Base-by-base conservation (phyloP, 2,329 filamentous ascomycete species). In the Blastomyces gilchristii region DNA sequence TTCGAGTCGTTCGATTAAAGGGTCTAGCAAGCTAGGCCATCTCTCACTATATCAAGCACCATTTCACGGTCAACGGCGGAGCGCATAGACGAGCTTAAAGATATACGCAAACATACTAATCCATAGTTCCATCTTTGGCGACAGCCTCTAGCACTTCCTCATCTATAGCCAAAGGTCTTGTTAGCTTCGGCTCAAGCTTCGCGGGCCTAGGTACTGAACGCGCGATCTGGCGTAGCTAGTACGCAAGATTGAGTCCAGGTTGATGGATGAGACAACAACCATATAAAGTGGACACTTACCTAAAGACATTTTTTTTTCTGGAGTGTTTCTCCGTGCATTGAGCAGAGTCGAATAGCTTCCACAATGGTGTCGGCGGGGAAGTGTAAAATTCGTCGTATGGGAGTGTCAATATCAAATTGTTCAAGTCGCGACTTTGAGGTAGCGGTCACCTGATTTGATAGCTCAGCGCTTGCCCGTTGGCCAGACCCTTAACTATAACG, bases 11-110 rank as follows among this genome's bases (percentile, higher is more conserved):
- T 84, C 77, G 61, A 92, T 77, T 47, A 93, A 78, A 41, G 83
- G 82, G 68, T 83, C 81, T 58, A 90, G 81, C 69, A 91, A 80
- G 63, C 77, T 77, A 43, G 87, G 86, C 89, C 89, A 93, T 73
- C 82, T 81, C 63, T 83, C 80, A 71, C 89, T 91, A 60, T 41
- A 59, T 54, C 61, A 64, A 62, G 52, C 49, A 65, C 65, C 68
- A 80, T 68, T 79, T 73, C 63, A 66, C 47, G 31, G 60, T 62
- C 31, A 28, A 43, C 63, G 43, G 54, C 65, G 47, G 8, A 14
- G 41, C 37, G 18, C 31, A 14, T 22, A 31, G 41, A 52, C 60
- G 22, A 41, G 43, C 61, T 34, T 5, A 41, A 63, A 57, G 41
- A 61, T 28, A 43, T 8, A 22, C 25, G 37, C 45, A 62, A 50